Evolutionary conservation across 2,329 filamentous ascomycete species (phyloP), one percentile per base, ranked within the genome.

Genomic region (Xenoacremonium recifei): DNA sequence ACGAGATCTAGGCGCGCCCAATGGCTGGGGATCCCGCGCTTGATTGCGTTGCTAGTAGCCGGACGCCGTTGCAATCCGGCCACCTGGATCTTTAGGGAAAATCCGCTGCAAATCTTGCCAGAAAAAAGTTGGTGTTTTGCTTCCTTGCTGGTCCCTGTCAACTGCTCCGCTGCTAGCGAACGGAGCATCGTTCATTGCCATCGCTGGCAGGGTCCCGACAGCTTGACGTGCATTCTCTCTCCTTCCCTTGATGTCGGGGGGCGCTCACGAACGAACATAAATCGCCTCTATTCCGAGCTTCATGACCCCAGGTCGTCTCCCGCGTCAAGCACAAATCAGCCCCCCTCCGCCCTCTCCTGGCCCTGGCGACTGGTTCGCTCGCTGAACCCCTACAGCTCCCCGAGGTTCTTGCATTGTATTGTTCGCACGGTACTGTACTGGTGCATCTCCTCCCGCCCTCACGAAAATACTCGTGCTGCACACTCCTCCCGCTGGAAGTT

Each of bases 181-280:
- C 47, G 53, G 48, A 47, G 51, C 42, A 57, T 53, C 55, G 46
- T 27, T 51, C 45, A 50, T 53, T 42, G 32, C 41, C 50, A 53
- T 53, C 51, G n/a, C 45, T 41, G 46, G 43, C 51, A 35, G 53
- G 56, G 55, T 49, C 57, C 52, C 40, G 38, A 45, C 53, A 51
- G 32, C 52, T 53, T 54, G 50, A 54, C 52, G 54, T 57, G 54
- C 55, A 47, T 53, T 50, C 51, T 45, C 50, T 47, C 41, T 48
- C 41, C 45, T 51, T 56, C 56, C 52, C 47, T n/a, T n/a, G n/a
- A n/a, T n/a, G n/a, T n/a, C n/a, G n/a, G n/a, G n/a, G n/a, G n/a
- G 54, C 52, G 49, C 55, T 59, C 55, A 56, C 55, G 51, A 52
- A 55, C 53, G 47, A 58, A 58, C 54, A 58, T 58, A 58, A 49